Evolutionary conservation across 352 stramenopile species (phyloP).

Genomic region (Phytophthora hibernalis): DNA sequence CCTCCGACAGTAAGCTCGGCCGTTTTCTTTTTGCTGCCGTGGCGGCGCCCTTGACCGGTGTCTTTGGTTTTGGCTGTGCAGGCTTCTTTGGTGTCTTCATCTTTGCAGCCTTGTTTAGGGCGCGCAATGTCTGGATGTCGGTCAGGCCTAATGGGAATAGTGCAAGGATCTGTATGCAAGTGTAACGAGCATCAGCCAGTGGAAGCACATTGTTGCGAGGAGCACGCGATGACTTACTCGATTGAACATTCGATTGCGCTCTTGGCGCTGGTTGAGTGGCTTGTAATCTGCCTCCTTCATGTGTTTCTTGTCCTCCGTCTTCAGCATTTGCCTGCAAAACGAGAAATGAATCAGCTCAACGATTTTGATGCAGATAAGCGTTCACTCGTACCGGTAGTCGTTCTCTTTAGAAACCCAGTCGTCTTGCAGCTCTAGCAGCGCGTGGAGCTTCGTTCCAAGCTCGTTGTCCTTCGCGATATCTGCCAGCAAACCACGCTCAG

Average conservation of each 20-base stretch:
- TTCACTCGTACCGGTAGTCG: constrained; percentile 66
- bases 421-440: constrained; percentile 63
- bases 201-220: not conserved
- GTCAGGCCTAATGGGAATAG: constrained; percentile 71
- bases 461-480: constrained; percentile 67
- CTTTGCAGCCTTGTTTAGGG: constrained; percentile 75
- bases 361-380: not conserved
- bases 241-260: constrained; percentile 88
- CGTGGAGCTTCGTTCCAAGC: constrained; percentile 58
- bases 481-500: constrained; percentile 17
- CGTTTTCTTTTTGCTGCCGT: constrained; percentile 55
- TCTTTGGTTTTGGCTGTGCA: constrained; percentile 29
- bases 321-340: constrained; percentile 82
- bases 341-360: constrained; percentile 1
- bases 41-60: constrained; percentile 27
- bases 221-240: constrained; percentile 44
- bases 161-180: constrained; percentile 49
- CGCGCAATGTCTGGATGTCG: constrained; percentile 70
- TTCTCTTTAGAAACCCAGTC: constrained; percentile 89
- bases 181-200: not conserved
- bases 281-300: constrained; percentile 81
- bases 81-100: constrained; percentile 62
- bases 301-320: constrained; percentile 90
- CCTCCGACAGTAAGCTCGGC: constrained; percentile 15
- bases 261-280: constrained; percentile 76